Evolutionary conservation across 2,329 filamentous ascomycete genomes (phyloP), one percentile per base, ranked within the genome.

Genomic region (Passalora sequoiae): DNA sequence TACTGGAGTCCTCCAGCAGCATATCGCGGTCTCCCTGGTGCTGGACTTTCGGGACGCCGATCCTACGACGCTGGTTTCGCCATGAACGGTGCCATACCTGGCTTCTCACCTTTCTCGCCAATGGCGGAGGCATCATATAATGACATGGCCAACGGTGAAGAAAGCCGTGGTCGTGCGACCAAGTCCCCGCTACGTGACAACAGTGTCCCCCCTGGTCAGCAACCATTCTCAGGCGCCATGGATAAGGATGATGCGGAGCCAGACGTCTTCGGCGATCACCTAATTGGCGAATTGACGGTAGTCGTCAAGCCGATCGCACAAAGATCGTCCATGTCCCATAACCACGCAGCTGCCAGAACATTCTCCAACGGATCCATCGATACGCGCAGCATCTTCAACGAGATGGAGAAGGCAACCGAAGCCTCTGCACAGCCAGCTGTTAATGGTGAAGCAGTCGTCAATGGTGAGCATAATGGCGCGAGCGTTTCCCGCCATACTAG

Each of bases 301-400:
- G 66, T 80, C 49, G 71, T 78, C 42, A 69, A 58, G 59, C 53
- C 58, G 49, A 54, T 54, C 28, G 37, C 46, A 15, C 60, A 50
- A 52, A 62, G 53, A 56, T 36, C 33, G 4, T 36, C 33, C 17
- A 54, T 58, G 44, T 60, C 64, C 21, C 67, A 64, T 53, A 68
- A 69, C 53, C 65, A 59, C 39, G 53, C 65, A 28, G 64, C 66
- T 17, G 66, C 67, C 15, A 67, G 71, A 61, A 76, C 72, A 15
- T 76, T 76, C 62, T 76, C 74, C 49, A 75, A 78, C 60, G 70
- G 73, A 50, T 75, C 69, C 38, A 72, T 79, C 62, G 71, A 80
- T 64, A 69, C 69, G 57, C 69, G 66, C 60, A 69, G 65, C 54
- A 70, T 74, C 59, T 66, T 68, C 56, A 67, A 71, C 50, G 71